phyloP scores from a whole-genome alignment of 352 stramenopile genomes.

The Elongisporangium undulatum region DNA sequence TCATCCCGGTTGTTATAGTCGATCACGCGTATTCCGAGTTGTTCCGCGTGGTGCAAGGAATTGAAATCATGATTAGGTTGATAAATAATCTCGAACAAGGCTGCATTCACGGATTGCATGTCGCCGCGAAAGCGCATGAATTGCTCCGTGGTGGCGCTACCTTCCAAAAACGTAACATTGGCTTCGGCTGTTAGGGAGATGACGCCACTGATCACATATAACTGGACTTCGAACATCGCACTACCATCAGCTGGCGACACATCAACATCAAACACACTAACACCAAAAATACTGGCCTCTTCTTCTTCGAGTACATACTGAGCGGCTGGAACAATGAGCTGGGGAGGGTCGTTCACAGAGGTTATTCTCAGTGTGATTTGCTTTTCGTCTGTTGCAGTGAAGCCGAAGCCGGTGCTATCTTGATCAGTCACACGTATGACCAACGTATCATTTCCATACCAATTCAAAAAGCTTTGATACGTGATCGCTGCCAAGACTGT shows the following conservation, averaged over 20 bases:
- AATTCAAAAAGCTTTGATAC: constrained; percentile 67
- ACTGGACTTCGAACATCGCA: constrained; percentile 46
- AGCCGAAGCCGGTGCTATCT: constrained; percentile 53
- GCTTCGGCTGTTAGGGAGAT: constrained; percentile 28
- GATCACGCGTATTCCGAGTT: constrained; percentile 43
- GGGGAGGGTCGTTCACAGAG: constrained; percentile 62
- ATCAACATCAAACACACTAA: constrained; percentile 59
- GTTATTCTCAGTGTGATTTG: constrained; percentile 29
- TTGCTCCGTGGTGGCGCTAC: constrained; percentile 41
- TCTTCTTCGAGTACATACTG: constrained; percentile 58
- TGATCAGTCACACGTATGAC: constrained; percentile 54
- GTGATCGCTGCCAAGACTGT: constrained; percentile 32
- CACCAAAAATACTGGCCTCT: constrained; percentile 59
- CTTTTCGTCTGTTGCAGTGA: constrained; percentile 26
- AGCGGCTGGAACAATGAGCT: constrained; percentile 40
- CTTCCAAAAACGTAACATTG: constrained; percentile 39
- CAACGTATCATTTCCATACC: constrained; percentile 64
- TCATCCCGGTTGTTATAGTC: constrained; percentile 57
- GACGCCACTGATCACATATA: constrained; percentile 50
- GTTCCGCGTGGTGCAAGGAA: constrained; percentile 50
- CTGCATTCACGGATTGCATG: constrained; percentile 51
- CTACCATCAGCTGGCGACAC: constrained; percentile 23
- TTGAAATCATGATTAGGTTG: constrained; percentile 72
- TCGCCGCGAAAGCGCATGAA: constrained; percentile 50
- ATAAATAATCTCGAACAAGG: constrained; percentile 76